Percentiles rank a stretch among this genome's conserved stretches.
Evolutionary conservation across 106 monocot species (phyloP).

Genomic region (Dendrobium huoshanense): DNA sequence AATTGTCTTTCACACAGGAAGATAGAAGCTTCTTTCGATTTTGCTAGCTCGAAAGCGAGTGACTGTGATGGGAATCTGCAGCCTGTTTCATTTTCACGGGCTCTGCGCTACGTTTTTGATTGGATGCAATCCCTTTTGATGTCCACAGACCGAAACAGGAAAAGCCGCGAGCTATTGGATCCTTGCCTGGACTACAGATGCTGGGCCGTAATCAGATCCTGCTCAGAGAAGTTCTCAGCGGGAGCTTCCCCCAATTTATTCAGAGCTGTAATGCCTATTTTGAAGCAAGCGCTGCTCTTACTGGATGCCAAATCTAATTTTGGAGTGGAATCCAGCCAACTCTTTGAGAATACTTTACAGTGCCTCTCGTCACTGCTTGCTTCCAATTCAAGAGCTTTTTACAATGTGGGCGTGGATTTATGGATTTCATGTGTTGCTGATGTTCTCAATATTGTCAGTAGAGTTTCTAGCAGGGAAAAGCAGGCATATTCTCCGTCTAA

Average conservation of each 20-base stretch:
- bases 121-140: conserved; percentile 67
- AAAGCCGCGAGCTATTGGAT: conserved; percentile 22
- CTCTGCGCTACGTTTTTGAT: conserved; percentile 40
- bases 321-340: conserved; percentile 6
- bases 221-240: conserved; percentile 38
- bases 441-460: conserved; percentile 33
- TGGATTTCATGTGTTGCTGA: conserved; percentile 66
- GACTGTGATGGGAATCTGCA: not conserved
- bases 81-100: conserved; percentile 27
- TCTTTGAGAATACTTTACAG: conserved; percentile 30
- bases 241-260: conserved; percentile 48
- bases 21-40: conserved; percentile 58
- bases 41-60: conserved; percentile 21
- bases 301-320: conserved; percentile 3
- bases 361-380: conserved; percentile 49
- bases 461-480: conserved; percentile 15
- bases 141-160: conserved; percentile 21
- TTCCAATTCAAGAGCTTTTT: conserved; percentile 43
- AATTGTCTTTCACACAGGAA: conserved; percentile 39
- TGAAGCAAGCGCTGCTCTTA: conserved; percentile 9
- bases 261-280: conserved; percentile 32
- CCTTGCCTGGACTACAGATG: conserved; percentile 59
- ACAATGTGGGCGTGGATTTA: conserved; percentile 56
- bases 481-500: not conserved
- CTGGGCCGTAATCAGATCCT: conserved; percentile 63